Percentiles rank a stretch among this genome's conserved stretches.
phyloP scores from a whole-genome alignment of 345 rosid genomes.

The Linum usitatissimum region DNA sequence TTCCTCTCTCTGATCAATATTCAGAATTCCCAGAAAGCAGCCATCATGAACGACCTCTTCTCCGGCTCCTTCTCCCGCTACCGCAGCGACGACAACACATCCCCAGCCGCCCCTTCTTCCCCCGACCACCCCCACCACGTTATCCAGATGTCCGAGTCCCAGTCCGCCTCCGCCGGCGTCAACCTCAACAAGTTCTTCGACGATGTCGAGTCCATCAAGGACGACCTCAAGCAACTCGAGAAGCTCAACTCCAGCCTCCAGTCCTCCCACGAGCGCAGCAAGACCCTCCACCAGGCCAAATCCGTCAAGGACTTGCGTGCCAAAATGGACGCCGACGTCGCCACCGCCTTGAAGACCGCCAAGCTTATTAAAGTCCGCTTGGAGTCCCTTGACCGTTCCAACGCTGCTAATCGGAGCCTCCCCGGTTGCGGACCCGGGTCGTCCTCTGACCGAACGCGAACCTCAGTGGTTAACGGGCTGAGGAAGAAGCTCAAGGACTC shows the following conservation, averaged over 20 bases:
- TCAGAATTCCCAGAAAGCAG: not conserved
- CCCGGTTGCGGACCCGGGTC: conserved; percentile 89
- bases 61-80: conserved; percentile 61
- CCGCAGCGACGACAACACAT: conserved; percentile 15
- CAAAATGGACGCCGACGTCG: conserved; percentile 75
- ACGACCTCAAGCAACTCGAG: conserved; percentile 68
- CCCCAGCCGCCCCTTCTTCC: conserved; percentile 29
- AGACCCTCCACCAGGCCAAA: conserved; percentile 66
- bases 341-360: conserved; percentile 67
- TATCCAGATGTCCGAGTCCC: conserved; percentile 29
- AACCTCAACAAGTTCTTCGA: conserved; percentile 76
- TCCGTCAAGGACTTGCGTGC: conserved; percentile 69
- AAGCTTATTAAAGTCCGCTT: conserved; percentile 65
- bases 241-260: conserved; percentile 44
- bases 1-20: not conserved
- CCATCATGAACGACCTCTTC: conserved; percentile 64
- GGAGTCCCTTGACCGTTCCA: conserved; percentile 83
- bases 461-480: conserved; percentile 70
- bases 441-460: conserved; percentile 79
- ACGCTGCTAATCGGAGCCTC: conserved; percentile 60
- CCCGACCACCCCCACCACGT: conserved; percentile 16
- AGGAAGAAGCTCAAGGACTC: conserved; percentile 88
- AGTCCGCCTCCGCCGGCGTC: conserved; percentile 35
- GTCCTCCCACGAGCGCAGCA: conserved; percentile 78
- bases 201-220: conserved; percentile 75